These are phyloP conservation scores for Hypoxylon sp. DNA, from an alignment of 2,329 filamentous ascomycete genomes.

Conservation along the genomic window DNA sequence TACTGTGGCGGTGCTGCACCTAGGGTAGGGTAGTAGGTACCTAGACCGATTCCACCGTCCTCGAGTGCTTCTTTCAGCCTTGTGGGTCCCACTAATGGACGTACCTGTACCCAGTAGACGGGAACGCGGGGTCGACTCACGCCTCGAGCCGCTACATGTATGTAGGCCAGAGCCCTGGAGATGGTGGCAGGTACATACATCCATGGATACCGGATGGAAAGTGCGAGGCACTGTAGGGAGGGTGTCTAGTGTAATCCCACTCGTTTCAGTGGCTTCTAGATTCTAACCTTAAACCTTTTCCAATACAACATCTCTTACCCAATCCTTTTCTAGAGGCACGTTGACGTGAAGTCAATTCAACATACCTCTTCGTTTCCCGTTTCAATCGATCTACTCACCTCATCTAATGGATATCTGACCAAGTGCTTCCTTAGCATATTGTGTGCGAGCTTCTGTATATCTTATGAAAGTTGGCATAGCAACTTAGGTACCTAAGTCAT, in stretches of 20 bases:
- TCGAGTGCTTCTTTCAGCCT: slow-evolving; percentile 10
- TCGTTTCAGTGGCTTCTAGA: no score
- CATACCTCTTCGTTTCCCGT: no score
- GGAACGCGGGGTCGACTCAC: slow-evolving; percentile 3
- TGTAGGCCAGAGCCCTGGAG: no score
- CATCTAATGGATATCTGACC: not conserved
- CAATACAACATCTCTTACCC: no score
- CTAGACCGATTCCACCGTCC: not conserved
- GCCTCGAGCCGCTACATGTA: not conserved
- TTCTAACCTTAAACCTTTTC: no score
- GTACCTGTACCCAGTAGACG: not conserved
- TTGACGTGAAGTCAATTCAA: no score
- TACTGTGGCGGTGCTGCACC: slow-evolving; percentile 10
- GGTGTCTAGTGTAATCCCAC: no score
- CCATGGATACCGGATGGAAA: no score
- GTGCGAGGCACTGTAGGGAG: no score
- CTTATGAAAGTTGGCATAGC: not conserved
- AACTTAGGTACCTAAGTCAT: not conserved
- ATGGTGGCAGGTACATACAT: no score
- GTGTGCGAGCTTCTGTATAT: not conserved
- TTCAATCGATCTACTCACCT: no score
- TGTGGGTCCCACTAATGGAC: slow-evolving; percentile 7
- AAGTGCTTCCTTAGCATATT: not conserved
- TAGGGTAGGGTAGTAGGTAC: not conserved
- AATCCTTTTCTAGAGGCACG: no score